phyloP scores from a whole-genome alignment of 2,329 filamentous ascomycete genomes.

The Hypoxylon sp. region DNA sequence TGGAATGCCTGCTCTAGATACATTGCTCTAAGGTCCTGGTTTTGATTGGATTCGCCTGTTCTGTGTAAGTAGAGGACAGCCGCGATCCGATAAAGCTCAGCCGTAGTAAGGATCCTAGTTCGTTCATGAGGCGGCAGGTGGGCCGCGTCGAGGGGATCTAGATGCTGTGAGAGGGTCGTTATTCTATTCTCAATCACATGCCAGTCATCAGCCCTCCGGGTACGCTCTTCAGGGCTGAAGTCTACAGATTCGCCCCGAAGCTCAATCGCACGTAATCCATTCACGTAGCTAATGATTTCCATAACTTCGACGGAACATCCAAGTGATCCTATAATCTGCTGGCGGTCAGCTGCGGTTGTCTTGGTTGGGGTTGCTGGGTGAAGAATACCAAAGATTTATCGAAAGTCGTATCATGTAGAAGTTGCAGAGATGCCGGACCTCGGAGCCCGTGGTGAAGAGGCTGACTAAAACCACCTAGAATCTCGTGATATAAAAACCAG shows the following conservation, averaged over 20 bases:
- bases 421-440: slow-evolving; percentile 50
- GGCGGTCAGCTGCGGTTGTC: slow-evolving; percentile 20
- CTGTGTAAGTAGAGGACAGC: slow-evolving; percentile 61
- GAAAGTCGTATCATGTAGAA: slow-evolving; percentile 51
- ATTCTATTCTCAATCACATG: slow-evolving; percentile 49
- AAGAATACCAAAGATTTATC: slow-evolving; percentile 54
- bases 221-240: slow-evolving; percentile 49
- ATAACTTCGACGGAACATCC: slow-evolving; percentile 64
- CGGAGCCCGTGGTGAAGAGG: slow-evolving; percentile 50
- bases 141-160: slow-evolving; percentile 51
- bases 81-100: slow-evolving; percentile 66
- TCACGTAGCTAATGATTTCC: slow-evolving; percentile 60
- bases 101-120: slow-evolving; percentile 58
- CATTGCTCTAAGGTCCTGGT: slow-evolving; percentile 49
- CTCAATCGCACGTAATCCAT: slow-evolving; percentile 54
- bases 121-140: slow-evolving; percentile 51
- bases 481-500: slow-evolving; percentile 65
- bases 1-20: slow-evolving; percentile 57
- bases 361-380: background rate
- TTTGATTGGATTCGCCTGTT: slow-evolving; percentile 48
- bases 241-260: slow-evolving; percentile 50
- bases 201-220: slow-evolving; percentile 52
- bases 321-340: slow-evolving; percentile 63
- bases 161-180: slow-evolving; percentile 48
- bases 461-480: slow-evolving; percentile 62